Percentiles rank a stretch among this genome's conserved stretches.
Evolutionary conservation across 257 asterid genomes (phyloP).

Genomic region (Marsdenia floribunda): DNA sequence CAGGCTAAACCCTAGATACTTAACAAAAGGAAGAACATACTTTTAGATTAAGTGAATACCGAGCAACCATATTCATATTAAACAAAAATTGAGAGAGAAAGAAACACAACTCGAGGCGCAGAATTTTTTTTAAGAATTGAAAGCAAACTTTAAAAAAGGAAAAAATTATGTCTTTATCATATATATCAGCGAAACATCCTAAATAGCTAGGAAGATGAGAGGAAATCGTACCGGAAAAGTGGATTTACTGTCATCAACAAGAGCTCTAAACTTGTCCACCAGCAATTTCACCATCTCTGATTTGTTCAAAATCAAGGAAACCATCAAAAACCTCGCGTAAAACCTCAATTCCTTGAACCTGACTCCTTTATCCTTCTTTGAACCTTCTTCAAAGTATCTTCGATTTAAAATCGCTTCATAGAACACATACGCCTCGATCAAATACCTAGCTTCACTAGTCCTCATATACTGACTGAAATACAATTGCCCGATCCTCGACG

Average conservation of each 20-base stretch:
- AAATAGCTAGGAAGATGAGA: constrained; percentile 1
- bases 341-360: constrained; percentile 95
- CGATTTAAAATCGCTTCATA: constrained; percentile 86
- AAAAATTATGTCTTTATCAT: not conserved
- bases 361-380: constrained; percentile 65
- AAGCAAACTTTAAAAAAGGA: constrained; percentile 13
- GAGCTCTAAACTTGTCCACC: constrained; percentile 60
- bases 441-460: constrained; percentile 86
- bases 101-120: not conserved
- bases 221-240: constrained; percentile 63
- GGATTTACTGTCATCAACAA: constrained; percentile 73
- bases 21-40: not conserved
- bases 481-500: constrained; percentile 94
- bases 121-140: constrained; percentile 1
- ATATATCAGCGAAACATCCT: not conserved
- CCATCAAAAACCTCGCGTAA: constrained; percentile 89
- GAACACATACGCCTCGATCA: constrained; percentile 80
- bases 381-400: constrained; percentile 76
- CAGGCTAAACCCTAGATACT: not conserved
- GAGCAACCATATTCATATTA: not conserved
- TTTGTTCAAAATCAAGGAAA: constrained; percentile 66
- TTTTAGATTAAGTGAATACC: not conserved
- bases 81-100: not conserved
- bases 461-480: constrained; percentile 86
- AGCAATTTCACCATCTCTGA: constrained; percentile 73